Conservation (phyloP, 2,329 filamentous ascomycete species). For the Colletotrichum sp. region DNA sequence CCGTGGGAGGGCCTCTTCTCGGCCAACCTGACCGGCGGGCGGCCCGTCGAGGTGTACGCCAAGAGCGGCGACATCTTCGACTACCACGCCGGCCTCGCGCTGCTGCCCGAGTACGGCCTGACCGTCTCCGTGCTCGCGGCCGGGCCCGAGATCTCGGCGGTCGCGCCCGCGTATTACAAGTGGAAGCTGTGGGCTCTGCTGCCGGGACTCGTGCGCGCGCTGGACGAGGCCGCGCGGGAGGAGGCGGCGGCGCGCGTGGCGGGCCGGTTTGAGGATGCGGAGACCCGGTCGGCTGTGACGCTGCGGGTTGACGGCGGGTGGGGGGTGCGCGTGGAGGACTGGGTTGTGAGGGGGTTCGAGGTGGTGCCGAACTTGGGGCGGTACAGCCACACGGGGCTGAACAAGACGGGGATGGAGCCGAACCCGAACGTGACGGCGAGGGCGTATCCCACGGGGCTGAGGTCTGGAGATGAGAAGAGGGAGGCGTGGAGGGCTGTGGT, state of each 20-base stretch:
- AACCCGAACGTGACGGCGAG: conserved; percentile 20
- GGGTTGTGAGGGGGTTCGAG: conserved; percentile 45
- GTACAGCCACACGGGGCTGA: conserved; percentile 22
- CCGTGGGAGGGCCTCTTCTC: conserved; percentile 53
- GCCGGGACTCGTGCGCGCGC: conserved; percentile 39
- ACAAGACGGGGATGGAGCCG: neutral
- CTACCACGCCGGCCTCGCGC: conserved; percentile 43
- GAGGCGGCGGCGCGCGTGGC: conserved; percentile 25
- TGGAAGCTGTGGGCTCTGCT: conserved; percentile 27
- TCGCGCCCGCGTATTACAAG: conserved; percentile 9
- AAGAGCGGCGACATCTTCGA: conserved; percentile 48
- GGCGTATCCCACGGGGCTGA: conserved; percentile 20
- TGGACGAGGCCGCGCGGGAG: conserved; percentile 44
- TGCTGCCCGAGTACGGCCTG: conserved; percentile 53
- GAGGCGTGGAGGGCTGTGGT: conserved; percentile 38
- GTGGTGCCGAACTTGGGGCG: conserved; percentile 38
- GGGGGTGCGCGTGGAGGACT: conserved; percentile 42
- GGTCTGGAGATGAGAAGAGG: neutral
- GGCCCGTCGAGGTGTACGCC: conserved; percentile 50
- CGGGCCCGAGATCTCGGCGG: conserved; percentile 25
- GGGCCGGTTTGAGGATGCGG: conserved; percentile 42
- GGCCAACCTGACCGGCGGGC: conserved; percentile 40
- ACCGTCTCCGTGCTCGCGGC: conserved; percentile 44
- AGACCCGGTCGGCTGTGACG: conserved; percentile 43
- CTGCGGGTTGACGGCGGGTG: conserved; percentile 42